phyloP scores from a whole-genome alignment of 768 basidiomycete species.

The Macrolepiota dolichaula region DNA sequence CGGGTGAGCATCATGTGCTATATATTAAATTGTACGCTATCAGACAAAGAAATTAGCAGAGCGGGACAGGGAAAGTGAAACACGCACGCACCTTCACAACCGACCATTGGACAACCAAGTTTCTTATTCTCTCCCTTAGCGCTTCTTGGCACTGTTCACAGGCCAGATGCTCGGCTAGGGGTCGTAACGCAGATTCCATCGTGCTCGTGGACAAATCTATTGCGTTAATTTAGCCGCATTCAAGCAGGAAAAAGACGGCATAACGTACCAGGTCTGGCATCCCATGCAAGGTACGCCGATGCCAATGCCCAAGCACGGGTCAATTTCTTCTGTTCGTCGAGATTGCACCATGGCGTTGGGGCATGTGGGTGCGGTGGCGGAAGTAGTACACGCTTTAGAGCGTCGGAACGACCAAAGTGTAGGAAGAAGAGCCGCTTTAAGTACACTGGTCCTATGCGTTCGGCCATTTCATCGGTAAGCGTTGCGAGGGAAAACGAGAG shows the following conservation, averaged over 20 bases:
- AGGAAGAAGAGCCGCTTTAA: slow-evolving; percentile 81
- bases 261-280: slow-evolving; percentile 68
- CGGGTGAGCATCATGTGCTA: neutral
- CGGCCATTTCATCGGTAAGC: slow-evolving; percentile 68
- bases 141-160: slow-evolving; percentile 67
- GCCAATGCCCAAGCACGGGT: slow-evolving; percentile 82
- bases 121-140: slow-evolving; percentile 64
- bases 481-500: slow-evolving; percentile 66
- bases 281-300: slow-evolving; percentile 81
- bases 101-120: slow-evolving; percentile 73
- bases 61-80: neutral
- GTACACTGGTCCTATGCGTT: slow-evolving; percentile 70
- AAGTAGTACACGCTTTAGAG: slow-evolving; percentile 73
- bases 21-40: slow-evolving; percentile 54
- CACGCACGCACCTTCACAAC: slow-evolving; percentile 62
- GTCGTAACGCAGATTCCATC: slow-evolving; percentile 70
- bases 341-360: slow-evolving; percentile 67
- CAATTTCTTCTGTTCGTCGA: slow-evolving; percentile 73
- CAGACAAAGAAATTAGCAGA: slow-evolving; percentile 6
- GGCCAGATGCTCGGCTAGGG: slow-evolving; percentile 62
- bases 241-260: neutral
- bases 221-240: slow-evolving; percentile 13
- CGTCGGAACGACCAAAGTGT: slow-evolving; percentile 80
- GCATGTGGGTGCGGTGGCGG: slow-evolving; percentile 74
- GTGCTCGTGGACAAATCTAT: slow-evolving; percentile 69